phyloP scores from a whole-genome alignment of 257 asterid species.

The Gentiana dahurica region DNA sequence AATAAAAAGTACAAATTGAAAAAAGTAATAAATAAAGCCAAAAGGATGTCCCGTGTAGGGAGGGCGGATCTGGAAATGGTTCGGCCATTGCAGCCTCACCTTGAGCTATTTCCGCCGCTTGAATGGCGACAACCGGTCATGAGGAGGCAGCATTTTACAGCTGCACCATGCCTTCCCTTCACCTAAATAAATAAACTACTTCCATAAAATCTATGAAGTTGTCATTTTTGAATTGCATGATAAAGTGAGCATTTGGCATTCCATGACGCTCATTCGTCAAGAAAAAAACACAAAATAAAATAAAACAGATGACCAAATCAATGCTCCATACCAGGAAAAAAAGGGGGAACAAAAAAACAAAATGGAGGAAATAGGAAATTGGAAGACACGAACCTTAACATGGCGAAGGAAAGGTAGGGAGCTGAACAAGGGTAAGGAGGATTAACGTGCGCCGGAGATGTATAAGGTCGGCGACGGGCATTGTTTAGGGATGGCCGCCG shows the following conservation, averaged over 20 bases:
- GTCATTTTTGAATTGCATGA: too few relatives aligned
- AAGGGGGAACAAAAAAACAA: neutral
- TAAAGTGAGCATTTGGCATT: too few relatives aligned
- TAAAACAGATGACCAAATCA: neutral
- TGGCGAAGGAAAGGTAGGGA: constrained; percentile 5
- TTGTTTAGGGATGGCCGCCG: constrained; percentile 5
- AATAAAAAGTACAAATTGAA: too few relatives aligned
- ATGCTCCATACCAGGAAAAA: neutral
- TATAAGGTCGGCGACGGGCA: constrained; percentile 13
- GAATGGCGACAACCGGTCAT: too few relatives aligned
- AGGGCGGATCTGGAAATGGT: too few relatives aligned
- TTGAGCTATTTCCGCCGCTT: too few relatives aligned
- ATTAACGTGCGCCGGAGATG: neutral
- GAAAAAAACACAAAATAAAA: neutral
- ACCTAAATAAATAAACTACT: too few relatives aligned
- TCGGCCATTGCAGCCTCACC: too few relatives aligned
- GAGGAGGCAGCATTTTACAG: too few relatives aligned
- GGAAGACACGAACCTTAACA: constrained; percentile 8
- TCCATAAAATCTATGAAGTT: too few relatives aligned
- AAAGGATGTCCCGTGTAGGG: neutral
- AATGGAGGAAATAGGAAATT: neutral
- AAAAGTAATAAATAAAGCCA: neutral
- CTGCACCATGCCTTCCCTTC: too few relatives aligned
- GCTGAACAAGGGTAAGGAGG: neutral
- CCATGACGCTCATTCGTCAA: neutral